Conservation (phyloP, 148 eudicot species). For the Silene latifolia region DNA sequence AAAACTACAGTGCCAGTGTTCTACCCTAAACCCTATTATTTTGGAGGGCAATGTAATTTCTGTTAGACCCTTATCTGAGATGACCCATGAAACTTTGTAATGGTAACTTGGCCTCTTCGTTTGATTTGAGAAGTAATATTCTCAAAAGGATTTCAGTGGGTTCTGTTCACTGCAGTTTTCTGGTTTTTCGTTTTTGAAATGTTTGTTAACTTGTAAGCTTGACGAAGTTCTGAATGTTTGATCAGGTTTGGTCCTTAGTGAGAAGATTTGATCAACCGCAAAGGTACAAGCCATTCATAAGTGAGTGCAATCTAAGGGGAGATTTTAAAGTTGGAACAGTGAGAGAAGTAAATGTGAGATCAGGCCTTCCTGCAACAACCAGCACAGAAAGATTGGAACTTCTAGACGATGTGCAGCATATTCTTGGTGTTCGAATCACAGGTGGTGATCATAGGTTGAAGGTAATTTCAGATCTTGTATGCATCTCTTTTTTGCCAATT, state of each 20-base stretch:
- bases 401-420: slow-evolving; percentile 50
- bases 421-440: slow-evolving; percentile 50
- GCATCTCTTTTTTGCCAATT: neutral
- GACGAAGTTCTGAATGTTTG: slow-evolving; percentile 2
- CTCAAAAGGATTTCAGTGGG: too few relatives aligned
- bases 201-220: neutral
- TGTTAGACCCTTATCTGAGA: too few relatives aligned
- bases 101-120: too few relatives aligned
- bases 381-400: slow-evolving; percentile 57
- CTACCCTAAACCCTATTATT: too few relatives aligned
- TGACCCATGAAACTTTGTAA: too few relatives aligned
- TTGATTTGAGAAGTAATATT: too few relatives aligned
- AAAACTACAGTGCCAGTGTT: too few relatives aligned
- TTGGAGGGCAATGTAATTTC: too few relatives aligned
- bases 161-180: too few relatives aligned
- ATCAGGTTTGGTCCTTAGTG: slow-evolving; percentile 64
- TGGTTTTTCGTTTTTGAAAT: too few relatives aligned
- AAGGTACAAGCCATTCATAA: slow-evolving; percentile 64
- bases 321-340: slow-evolving; percentile 54
- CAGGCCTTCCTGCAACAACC: slow-evolving; percentile 66
- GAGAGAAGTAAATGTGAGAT: slow-evolving; percentile 57
- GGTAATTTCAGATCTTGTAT: slow-evolving; percentile 23
- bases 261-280: slow-evolving; percentile 68
- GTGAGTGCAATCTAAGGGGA: slow-evolving; percentile 46
- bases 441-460: slow-evolving; percentile 66